Base-by-base conservation (phyloP, 306 rosid genomes). In the Morella rubra region DNA sequence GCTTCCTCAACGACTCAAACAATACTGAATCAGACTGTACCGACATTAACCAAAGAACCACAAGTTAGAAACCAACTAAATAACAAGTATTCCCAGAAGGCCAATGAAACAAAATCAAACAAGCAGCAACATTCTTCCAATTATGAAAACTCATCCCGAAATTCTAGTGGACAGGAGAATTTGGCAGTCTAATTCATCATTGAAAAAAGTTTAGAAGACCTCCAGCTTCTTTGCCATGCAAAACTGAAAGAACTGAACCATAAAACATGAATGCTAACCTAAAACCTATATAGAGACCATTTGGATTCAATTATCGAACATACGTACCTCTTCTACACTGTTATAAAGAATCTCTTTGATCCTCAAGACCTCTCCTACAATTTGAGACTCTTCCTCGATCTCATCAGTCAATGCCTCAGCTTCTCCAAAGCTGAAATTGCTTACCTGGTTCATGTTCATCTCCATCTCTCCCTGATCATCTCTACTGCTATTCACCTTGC, bases 331-430 rank as follows among this genome's bases (percentile, higher is more conserved):
- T 9, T 88, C 87, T 56, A 74, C 77, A 32, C 65, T 41, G 77
- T 84, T 73, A 8, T 5, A 58, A 5, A 92, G 83, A 81, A 92
- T 47, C 50, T 84, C 90, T 76, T 72, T 88, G 87, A 95, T 95
- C 93, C 97, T 95, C 73, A 85, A 42, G 60, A 92, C 86, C 84
- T 95, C 99, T 14, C 24, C 91, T 32, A 86, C 59, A 85, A 70
- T 76, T 74, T 83, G 85, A 78, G 93, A 87, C 72, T 87, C 87
- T 70, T 91, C 82, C 55, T 95, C 99, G 77, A 95, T 89, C 83
- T 88, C 91, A 84, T 91, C 97, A 62, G 93, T 95, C 80, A 95
- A 82, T 80, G 97, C 99, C 85, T 95, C 98, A 24, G 96, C 97
- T 19, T 90, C 96, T 8, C 85, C 93, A 79, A 76, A 89, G 86